These are phyloP conservation scores for Solanum clarkiae DNA, from an alignment of 257 asterid genomes.

Conservation along the genomic window DNA sequence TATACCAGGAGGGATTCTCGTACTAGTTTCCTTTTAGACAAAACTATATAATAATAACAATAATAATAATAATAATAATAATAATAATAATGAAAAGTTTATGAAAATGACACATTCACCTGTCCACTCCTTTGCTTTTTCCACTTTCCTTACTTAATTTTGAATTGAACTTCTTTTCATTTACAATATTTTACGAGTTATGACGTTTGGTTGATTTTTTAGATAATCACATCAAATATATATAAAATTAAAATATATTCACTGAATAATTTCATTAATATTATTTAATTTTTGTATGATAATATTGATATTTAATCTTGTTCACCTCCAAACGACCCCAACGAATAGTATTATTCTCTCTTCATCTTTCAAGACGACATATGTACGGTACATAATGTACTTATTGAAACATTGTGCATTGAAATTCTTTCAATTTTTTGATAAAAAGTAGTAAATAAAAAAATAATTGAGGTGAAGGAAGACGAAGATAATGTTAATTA, in stretches of 20 bases:
- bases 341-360: neutral
- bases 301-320: neutral
- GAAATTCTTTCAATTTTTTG: neutral
- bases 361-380: neutral
- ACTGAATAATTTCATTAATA: neutral
- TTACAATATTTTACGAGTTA: neutral
- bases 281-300: neutral
- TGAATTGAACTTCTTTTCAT: neutral
- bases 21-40: constrained; percentile 25
- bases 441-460: neutral
- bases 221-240: neutral
- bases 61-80: neutral
- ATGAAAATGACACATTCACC: constrained; percentile 20
- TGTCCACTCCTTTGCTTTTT: neutral
- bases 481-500: neutral
- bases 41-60: neutral
- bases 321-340: neutral
- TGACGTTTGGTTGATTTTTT: neutral
- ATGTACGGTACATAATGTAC: neutral
- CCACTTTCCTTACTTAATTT: neutral
- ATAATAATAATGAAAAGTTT: constrained; percentile 1
- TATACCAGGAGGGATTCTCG: constrained; percentile 20
- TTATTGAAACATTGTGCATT: neutral
- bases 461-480: neutral
- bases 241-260: neutral